Conservation (phyloP, 306 rosid species). For the Malus domestica region ASM211411v1 NC_041800.1:375501-376000, state of each 20-base stretch:
- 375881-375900: background rate
- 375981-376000: background rate
- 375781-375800: background rate
- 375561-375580: too few species aligned
- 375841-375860: slow-evolving; percentile 18
- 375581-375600: too few species aligned
- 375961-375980: background rate
- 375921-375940: background rate
- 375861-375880: background rate
- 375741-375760: slow-evolving; percentile 36
- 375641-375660: too few species aligned
- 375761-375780: slow-evolving; percentile 23
- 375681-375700: background rate
- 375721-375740: background rate
- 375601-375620: too few species aligned
- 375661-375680: background rate
- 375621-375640: too few species aligned
- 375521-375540: too few species aligned
- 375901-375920: background rate
- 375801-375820: background rate
- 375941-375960: background rate
- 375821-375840: slow-evolving; percentile 27
- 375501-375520: too few species aligned
- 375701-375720: background rate
- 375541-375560: too few species aligned